Base-by-base conservation (phyloP, 345 rosid species). In the Eucalyptus paniculata region DNA sequence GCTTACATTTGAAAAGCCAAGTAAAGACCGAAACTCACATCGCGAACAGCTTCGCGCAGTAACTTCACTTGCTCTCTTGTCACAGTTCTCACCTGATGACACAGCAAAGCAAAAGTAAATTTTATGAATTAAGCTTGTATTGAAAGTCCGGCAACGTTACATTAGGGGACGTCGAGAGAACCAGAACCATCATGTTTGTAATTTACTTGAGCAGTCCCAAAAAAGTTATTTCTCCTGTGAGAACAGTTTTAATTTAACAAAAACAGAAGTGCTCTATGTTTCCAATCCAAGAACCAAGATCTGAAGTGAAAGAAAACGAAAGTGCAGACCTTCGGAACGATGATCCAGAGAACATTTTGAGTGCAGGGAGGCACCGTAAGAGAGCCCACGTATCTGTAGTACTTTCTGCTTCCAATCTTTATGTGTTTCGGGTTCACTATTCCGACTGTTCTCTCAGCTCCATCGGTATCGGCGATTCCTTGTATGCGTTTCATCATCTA, bases 351-450 rank as follows among this genome's bases (percentile, higher is more conserved):
- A 44, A 96, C 96, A 89, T 95, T 93, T 90, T 96, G 94, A 4
- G 96, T 93, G 93, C 99, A 97, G 83, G 99, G 99, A 92, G 99
- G 99, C 89, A 87, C 11, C 3, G 99, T 97, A 32, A 97, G 98
- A 86, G 99, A 97, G 69, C 99, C 99, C 6, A 93, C 45, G 89
- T 96, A 97, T 92, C 97, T 93, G 89, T 92, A 97, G 89, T 94
- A 97, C 88, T 96, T 94, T 90, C 96, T 91, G 91, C 95, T 93
- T 49, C 93, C 96, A 8, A 95, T 67, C 62, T 93, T 91, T 34
- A 97, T 91, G 50, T 67, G 37, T 50, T 91, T 94, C 58, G 98
- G 97, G 86, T 96, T 92, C 26, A 94, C 88, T 19, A 92, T 42
- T 9, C 98, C 99, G 62, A 91, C 92, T 34, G 34, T 89, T 67